Conservation (phyloP, 805 yeast species). For the Suhomyces sp. region DNA sequence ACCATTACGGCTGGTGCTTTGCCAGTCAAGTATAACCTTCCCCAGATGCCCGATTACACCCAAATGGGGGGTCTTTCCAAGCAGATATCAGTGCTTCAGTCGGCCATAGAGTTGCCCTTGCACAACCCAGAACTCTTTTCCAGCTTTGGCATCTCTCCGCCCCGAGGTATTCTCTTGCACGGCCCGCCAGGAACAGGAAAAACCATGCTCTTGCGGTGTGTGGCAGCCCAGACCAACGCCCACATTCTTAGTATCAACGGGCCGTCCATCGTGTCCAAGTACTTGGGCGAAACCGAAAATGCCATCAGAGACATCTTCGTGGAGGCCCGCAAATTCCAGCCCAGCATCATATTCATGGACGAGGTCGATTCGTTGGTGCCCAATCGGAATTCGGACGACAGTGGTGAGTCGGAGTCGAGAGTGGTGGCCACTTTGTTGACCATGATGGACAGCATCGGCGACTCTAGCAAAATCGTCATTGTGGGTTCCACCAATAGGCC, state of each 20-base stretch:
- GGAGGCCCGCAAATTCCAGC: slow-evolving; percentile 85
- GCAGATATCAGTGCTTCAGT: slow-evolving; percentile 58
- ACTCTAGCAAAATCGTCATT: slow-evolving; percentile 60
- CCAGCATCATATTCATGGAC: slow-evolving; percentile 84
- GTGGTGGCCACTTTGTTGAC: slow-evolving; percentile 87
- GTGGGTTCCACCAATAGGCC: slow-evolving; percentile 77
- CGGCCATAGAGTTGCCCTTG: slow-evolving; percentile 77
- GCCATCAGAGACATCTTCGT: slow-evolving; percentile 76
- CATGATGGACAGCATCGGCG: slow-evolving; percentile 74
- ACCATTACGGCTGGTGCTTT: slow-evolving; percentile 5
- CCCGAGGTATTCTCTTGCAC: slow-evolving; percentile 87
- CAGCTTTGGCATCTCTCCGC: slow-evolving; percentile 87
- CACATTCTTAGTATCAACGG: slow-evolving; percentile 87
- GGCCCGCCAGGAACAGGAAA: slow-evolving; percentile 99
- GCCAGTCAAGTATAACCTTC: slow-evolving; percentile 38
- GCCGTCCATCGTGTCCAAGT: slow-evolving; percentile 88
- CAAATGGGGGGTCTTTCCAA: slow-evolving; percentile 74
- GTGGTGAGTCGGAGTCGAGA: slow-evolving; percentile 86
- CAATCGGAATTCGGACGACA: slow-evolving; percentile 73
- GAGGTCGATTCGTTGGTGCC: slow-evolving; percentile 94
- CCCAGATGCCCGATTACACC: slow-evolving; percentile 43
- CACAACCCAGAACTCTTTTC: slow-evolving; percentile 72
- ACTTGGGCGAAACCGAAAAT: slow-evolving; percentile 90
- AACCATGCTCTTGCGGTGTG: slow-evolving; percentile 79
- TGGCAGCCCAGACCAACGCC: slow-evolving; percentile 74